These are phyloP conservation scores for Graphilbum fragrans DNA, from an alignment of 2,329 filamentous ascomycete species.

Conservation along the genomic window DNA sequence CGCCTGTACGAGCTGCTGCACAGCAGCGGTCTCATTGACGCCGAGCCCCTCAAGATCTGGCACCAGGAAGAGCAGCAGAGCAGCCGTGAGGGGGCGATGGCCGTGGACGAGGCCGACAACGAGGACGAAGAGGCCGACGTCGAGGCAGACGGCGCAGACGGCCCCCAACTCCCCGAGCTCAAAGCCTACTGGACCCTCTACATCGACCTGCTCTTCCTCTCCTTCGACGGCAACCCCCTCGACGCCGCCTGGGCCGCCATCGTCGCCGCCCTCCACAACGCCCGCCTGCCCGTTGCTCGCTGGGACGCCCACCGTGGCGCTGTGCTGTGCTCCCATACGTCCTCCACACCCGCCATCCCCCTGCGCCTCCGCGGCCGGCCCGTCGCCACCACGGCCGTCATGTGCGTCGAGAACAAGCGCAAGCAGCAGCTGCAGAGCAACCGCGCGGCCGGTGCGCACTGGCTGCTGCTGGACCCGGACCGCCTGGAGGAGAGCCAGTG, in stretches of 20 bases:
- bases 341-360: slow-evolving; percentile 11
- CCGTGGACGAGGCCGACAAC: slow-evolving; percentile 4
- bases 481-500: slow-evolving; percentile 79
- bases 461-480: slow-evolving; percentile 83
- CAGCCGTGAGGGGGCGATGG: slow-evolving; percentile 14
- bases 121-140: slow-evolving; percentile 11
- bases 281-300: slow-evolving; percentile 62
- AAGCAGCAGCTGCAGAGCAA: slow-evolving; percentile 33
- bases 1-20: slow-evolving; percentile 67
- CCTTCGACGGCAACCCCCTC: slow-evolving; percentile 81
- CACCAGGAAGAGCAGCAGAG: slow-evolving; percentile 29
- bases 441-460: slow-evolving; percentile 33
- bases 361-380: slow-evolving; percentile 56
- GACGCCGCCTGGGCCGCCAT: slow-evolving; percentile 83
- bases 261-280: slow-evolving; percentile 68
- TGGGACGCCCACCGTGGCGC: slow-evolving; percentile 76
- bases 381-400: slow-evolving; percentile 63
- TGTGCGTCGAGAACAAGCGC: slow-evolving; percentile 50
- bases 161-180: slow-evolving; percentile 25
- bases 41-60: slow-evolving; percentile 62
- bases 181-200: slow-evolving; percentile 94
- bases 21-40: slow-evolving; percentile 52
- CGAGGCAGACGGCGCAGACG: slow-evolving; percentile 21
- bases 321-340: slow-evolving; percentile 54
- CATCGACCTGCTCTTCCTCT: slow-evolving; percentile 90